A percentile compares a stretch with the other conserved stretches of the same genome.
Evolutionary conservation across 768 basidiomycete genomes (phyloP).

Genomic region (Cyclocybe aegerita): DNA sequence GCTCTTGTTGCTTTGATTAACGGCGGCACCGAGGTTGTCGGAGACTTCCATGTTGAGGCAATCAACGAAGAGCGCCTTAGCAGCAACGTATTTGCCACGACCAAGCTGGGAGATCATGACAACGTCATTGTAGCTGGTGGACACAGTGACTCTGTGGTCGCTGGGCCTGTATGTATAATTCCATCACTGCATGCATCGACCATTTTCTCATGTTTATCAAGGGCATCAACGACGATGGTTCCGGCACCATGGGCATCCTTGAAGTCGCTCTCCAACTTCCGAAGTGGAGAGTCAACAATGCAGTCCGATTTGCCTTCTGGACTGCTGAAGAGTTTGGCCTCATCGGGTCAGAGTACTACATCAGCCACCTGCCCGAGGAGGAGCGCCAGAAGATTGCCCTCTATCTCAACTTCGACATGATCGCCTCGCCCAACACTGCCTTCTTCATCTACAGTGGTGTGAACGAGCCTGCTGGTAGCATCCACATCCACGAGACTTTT

Average conservation of each 20-base stretch:
- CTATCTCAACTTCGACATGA: slow-evolving; percentile 36
- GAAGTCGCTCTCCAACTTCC: slow-evolving; percentile 28
- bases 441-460: slow-evolving; percentile 29
- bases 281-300: slow-evolving; percentile 26
- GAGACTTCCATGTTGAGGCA: slow-evolving; percentile 22
- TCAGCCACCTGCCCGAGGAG: slow-evolving; percentile 20
- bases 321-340: slow-evolving; percentile 32
- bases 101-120: slow-evolving; percentile 25
- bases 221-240: slow-evolving; percentile 31
- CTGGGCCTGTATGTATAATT: slow-evolving; percentile 23
- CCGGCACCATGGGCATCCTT: slow-evolving; percentile 27
- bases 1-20: slow-evolving; percentile 21
- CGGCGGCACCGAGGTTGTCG: slow-evolving; percentile 22
- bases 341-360: slow-evolving; percentile 29
- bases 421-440: slow-evolving; percentile 29
- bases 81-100: slow-evolving; percentile 30
- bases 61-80: slow-evolving; percentile 22
- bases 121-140: slow-evolving; percentile 28
- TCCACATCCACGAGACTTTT: slow-evolving; percentile 28
- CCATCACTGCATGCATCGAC: not conserved
- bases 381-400: slow-evolving; percentile 28
- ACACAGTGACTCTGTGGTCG: slow-evolving; percentile 30
- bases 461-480: slow-evolving; percentile 28
- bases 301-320: slow-evolving; percentile 32
- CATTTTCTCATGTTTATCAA: slow-evolving; percentile 1